These are phyloP conservation scores for Phanerochaete carnosa DNA, from an alignment of 768 basidiomycete species.

Conservation along the genomic window DNA sequence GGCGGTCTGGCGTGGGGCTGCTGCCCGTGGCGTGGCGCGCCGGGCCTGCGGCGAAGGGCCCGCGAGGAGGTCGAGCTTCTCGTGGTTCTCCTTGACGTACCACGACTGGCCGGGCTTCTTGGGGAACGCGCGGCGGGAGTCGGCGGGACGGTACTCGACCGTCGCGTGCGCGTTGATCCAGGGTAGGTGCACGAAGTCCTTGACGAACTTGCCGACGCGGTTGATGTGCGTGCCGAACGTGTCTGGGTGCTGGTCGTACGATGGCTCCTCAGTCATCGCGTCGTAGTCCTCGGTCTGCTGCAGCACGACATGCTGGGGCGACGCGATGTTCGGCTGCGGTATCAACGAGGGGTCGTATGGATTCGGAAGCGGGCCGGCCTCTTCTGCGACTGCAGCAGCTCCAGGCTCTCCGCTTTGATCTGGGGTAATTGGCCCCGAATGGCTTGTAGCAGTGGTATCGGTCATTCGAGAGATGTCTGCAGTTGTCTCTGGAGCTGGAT, in stretches of 20 bases:
- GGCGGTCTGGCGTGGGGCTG: slow-evolving; percentile 2
- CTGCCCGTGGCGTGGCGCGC: background rate
- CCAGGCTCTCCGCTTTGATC: background rate
- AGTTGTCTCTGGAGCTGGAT: background rate
- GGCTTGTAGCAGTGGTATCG: background rate
- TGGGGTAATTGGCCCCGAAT: background rate
- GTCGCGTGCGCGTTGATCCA: slow-evolving; percentile 33
- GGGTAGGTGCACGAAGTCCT: slow-evolving; percentile 32
- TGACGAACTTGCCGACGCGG: slow-evolving; percentile 29
- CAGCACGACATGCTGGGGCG: slow-evolving; percentile 28
- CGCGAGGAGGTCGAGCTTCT: slow-evolving; percentile 24
- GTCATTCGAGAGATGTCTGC: background rate
- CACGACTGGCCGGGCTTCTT: slow-evolving; percentile 20
- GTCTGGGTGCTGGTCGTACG: slow-evolving; percentile 17
- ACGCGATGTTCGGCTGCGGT: background rate
- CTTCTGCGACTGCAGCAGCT: background rate
- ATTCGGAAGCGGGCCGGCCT: slow-evolving; percentile 1
- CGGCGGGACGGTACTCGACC: slow-evolving; percentile 30
- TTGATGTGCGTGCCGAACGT: slow-evolving; percentile 28
- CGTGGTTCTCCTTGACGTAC: slow-evolving; percentile 21
- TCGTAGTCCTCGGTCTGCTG: slow-evolving; percentile 31
- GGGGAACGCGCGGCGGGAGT: slow-evolving; percentile 21
- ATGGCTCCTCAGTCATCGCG: slow-evolving; percentile 30
- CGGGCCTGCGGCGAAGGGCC: slow-evolving; percentile 3
- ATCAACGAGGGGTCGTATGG: slow-evolving; percentile 8